Base-by-base conservation (phyloP, 2,329 filamentous ascomycete species). In the Aspergillus neoniger region DNA sequence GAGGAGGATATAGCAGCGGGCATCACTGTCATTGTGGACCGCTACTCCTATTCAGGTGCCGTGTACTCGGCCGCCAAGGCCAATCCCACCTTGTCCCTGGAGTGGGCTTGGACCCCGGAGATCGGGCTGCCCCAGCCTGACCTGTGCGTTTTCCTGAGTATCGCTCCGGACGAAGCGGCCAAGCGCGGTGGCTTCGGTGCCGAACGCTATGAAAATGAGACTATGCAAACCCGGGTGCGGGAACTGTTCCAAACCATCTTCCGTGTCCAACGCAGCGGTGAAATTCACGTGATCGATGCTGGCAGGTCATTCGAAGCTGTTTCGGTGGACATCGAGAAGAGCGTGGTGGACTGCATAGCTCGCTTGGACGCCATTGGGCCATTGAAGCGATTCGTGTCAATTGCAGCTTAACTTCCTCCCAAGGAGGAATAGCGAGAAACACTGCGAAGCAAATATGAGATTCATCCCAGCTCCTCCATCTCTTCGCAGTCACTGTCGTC, bases 41-140 rank as follows among this genome's bases (percentile, higher is more conserved):
- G 95, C 51, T 99, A 98, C 80, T 96, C 96, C 74, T 94, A 96
- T 80, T 95, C 91, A 19, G 95, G 95, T 57, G 91, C 93, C 59
- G 92, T 97, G 53, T 99, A 98, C 80, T 92, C 89, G 23, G 91
- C 92, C 0, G 94, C 95, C 3, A 98, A 98, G 74, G 82, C 86
- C 48, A 91, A 91, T 67, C 85, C 88, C 0, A 76, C 81, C 2
- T 83, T 97, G 12, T 80, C 84, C 0, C 81, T 97, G 0, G 77
- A 84, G 0, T 99, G 95, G 93, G 92, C 92, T 7, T 88, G 91
- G 67, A 84, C 87, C 15, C 91, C 93, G 1, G 95, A 98, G 69
- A 84, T 91, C 14, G 94, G 94, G 0, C 83, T 99, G 0, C 94
- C 95, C 1, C 85, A 90, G 4, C 94, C 95, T 0, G 95, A 99